Evolutionary conservation across 352 stramenopile genomes (phyloP), one percentile per base, ranked within the genome.

Genomic region (Globisporangium lucens): DNA sequence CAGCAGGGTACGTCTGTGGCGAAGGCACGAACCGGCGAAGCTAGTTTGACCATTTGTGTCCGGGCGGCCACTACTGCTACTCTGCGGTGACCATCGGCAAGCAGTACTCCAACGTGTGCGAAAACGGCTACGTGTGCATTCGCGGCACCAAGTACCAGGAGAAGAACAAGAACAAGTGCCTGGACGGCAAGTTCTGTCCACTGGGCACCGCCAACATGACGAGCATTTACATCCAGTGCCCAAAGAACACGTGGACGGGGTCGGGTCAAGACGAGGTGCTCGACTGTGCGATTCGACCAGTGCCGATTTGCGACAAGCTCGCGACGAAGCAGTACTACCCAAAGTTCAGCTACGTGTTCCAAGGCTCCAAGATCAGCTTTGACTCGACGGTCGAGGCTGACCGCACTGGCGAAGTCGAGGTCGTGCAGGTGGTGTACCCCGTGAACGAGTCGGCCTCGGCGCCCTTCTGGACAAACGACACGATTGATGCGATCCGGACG

Each of bases 291-390:
- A 93, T 98, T 47, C 82, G 87, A 8, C 55, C 80, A 1, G 91
- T 98, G 30, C 78, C 93, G 4, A 92, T 99, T 47, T 99, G 97
- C 62, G 96, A 99, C 80, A 99, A 99, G 73, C 69, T 80, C 12
- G 52, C 78, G 0, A 80, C 76, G 0, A 87, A 82, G n/a, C 82
- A 85, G 61, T 97, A 95, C 67, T 96, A 96, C 63, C 82, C 85
- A 0, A 77, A 80, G 60, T 95, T 95, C 41, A 74, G 38, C 6
- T 97, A 96, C 67, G 62, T 35, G 20, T 90, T 91, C 53, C 83
- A 95, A 65, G 85, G 78, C 4, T 65, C 17, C 2, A 60, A 58
- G 17, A 61, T 89, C 13, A 68, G 35, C 15, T 96, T 91, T 33
- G 87, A 97, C 66, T 96, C 90, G 0, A 88, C 78, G 13, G 74